A percentile compares a stretch with the other conserved stretches of the same genome.
Evolutionary conservation across 208 protist genomes (phyloP).

Genomic region (Crithidia expoeki): DNA sequence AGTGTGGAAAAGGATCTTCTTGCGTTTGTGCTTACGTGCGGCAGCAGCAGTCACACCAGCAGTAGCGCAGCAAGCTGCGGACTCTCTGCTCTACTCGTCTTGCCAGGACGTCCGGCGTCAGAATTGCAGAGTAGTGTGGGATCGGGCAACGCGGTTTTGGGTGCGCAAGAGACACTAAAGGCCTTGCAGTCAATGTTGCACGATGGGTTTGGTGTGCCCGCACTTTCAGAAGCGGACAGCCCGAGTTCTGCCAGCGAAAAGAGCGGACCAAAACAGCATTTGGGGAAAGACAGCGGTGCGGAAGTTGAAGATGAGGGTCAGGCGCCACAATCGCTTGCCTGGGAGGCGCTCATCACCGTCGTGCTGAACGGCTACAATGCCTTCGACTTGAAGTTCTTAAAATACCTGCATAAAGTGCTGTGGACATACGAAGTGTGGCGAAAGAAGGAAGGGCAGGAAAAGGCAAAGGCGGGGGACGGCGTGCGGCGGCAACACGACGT

Average conservation of each 20-base stretch:
- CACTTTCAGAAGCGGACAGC: neutral
- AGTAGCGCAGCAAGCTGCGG: neutral
- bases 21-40: constrained; percentile 29
- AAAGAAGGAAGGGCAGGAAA: neutral
- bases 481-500: neutral
- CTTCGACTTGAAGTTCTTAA: constrained; percentile 18
- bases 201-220: neutral
- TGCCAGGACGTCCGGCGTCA: too few relatives aligned
- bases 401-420: constrained; percentile 19
- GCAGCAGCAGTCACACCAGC: constrained; percentile 15
- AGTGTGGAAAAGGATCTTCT: constrained; percentile 25
- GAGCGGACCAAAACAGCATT: too few relatives aligned
- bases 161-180: neutral
- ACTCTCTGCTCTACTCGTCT: constrained; percentile 3
- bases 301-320: neutral
- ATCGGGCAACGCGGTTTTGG: neutral
- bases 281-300: neutral
- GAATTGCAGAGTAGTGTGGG: neutral
- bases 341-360: constrained; percentile 13
- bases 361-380: constrained; percentile 15
- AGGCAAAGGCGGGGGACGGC: neutral
- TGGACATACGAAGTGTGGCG: constrained; percentile 17
- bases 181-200: constrained; percentile 11
- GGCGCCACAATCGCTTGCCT: neutral
- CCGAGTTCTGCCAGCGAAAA: neutral